phyloP scores from a whole-genome alignment of 345 rosid species.

The Iberis pinnata region DNA sequence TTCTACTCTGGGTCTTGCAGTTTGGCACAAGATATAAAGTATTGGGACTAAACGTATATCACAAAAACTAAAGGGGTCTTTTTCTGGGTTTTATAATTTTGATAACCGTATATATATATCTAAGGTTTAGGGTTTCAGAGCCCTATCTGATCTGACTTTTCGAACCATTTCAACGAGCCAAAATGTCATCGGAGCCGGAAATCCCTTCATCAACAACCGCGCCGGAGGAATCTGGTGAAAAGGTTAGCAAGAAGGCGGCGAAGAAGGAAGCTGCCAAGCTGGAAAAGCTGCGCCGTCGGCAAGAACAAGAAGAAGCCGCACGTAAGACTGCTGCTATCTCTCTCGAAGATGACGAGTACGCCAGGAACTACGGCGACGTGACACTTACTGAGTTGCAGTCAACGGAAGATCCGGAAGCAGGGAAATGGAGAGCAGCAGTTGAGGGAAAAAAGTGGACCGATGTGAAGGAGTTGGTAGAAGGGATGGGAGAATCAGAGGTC shows the following conservation, averaged over 20 bases:
- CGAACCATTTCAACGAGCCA: background rate
- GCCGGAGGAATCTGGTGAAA: constrained; percentile 28
- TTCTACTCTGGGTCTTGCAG: too few species aligned
- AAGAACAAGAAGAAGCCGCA: constrained; percentile 38
- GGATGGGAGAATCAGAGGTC: constrained; percentile 38
- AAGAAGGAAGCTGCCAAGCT: constrained; percentile 78
- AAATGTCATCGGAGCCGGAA: constrained; percentile 28
- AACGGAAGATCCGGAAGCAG: constrained; percentile 32
- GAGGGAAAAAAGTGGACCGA: constrained; percentile 36
- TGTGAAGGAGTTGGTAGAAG: constrained; percentile 41
- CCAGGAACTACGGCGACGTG: constrained; percentile 56
- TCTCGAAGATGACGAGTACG: constrained; percentile 39
- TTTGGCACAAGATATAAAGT: too few species aligned
- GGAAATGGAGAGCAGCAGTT: constrained; percentile 38
- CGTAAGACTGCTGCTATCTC: constrained; percentile 32
- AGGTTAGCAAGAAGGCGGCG: constrained; percentile 68
- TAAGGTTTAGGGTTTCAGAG: constrained; percentile 7
- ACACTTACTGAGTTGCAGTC: constrained; percentile 56
- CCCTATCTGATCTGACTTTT: background rate
- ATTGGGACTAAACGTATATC: background rate
- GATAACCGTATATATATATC: too few species aligned
- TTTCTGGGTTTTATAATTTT: too few species aligned
- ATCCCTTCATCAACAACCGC: background rate
- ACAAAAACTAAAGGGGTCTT: background rate
- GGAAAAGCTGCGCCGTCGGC: constrained; percentile 67